Conservation (phyloP, 352 stramenopile genomes). For the Phytophthora palmivora region DNA sequence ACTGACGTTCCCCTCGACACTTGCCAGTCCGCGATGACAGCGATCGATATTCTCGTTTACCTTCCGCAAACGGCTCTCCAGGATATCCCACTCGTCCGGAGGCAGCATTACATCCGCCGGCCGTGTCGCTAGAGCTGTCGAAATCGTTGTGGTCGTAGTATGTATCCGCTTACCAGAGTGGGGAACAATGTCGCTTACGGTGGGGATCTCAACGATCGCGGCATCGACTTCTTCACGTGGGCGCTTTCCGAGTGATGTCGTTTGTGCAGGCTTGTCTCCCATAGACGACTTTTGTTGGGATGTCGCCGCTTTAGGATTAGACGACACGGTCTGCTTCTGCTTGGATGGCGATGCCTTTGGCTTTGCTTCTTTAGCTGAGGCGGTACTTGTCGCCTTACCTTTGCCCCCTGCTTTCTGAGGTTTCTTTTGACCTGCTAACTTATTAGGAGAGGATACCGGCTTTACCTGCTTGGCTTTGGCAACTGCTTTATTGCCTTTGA, state of each 20-base stretch:
- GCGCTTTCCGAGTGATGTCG: conserved; percentile 36
- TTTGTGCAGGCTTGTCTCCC: conserved; percentile 1
- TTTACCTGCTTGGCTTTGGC: conserved; percentile 25
- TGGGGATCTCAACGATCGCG: conserved; percentile 55
- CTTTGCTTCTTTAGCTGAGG: conserved; percentile 18
- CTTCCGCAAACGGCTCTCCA: conserved; percentile 67
- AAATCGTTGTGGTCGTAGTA: conserved; percentile 45
- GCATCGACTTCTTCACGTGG: conserved; percentile 37
- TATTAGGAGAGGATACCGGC: conserved; percentile 3
- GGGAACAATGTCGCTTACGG: conserved; percentile 48
- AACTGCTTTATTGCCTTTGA: conserved; percentile 9
- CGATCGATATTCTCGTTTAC: conserved; percentile 77
- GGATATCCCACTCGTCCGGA: conserved; percentile 71
- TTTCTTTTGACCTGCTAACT: conserved; percentile 26
- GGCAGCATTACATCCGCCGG: conserved; percentile 50
- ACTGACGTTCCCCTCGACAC: conserved; percentile 52
- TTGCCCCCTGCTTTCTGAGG: conserved; percentile 25
- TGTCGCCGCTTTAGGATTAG: conserved; percentile 17
- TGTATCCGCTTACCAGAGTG: conserved; percentile 56
- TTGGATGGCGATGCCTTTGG: conserved; percentile 13
- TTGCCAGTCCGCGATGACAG: conserved; percentile 59
- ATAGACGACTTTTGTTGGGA: conserved; percentile 5
- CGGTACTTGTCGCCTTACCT: conserved; percentile 7
- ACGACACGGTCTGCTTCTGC: conserved; percentile 1
- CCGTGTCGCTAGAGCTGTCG: conserved; percentile 52